Base-by-base conservation (phyloP, 2,329 filamentous ascomycete genomes). In the Aspergillus aculeatus region DNA sequence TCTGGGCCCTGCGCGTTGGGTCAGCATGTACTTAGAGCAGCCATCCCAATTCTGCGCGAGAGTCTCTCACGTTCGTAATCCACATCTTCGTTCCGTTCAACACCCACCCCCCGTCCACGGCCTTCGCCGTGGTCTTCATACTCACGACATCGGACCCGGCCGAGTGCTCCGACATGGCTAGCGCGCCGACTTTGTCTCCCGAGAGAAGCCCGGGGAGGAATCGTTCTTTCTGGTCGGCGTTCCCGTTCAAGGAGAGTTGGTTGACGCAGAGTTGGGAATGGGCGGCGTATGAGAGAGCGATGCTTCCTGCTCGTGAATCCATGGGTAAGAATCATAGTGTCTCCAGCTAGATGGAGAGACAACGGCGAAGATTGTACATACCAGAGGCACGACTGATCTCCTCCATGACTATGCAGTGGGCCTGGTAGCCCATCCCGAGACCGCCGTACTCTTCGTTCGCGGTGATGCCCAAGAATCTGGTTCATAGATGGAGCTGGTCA, bases 261-360 rank as follows among this genome's bases (percentile, higher is more conserved):
- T 99, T 99, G 61, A 98, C 89, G 78, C 95, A 98, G 54, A 99
- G 84, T 77, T 99, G 95, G 31, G 90, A 95, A 78, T 99, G 95
- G 7, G 95, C 95, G 2, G 94, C 94, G 75, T 98, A 99, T 67
- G 91, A 96, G 50, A 99, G 84, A 0, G 87, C 94, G 31, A 77
- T 76, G 62, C 76, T 78, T 58, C 76, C 76, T 78, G 53, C 29
- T 4, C 35, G 38, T 14, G 5, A 5, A 5, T 11, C 14, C 23
- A 21, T 23, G 11, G 35, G 26, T 54, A 3, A 54, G 26, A 9
- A 5, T 12, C 5, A 26, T 7, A 7, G 7, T 7, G 26, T 26
- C 9, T 35, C 23, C n/a, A 16, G 12, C 2, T 6, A 16, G 9
- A 12, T 4, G 21, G 12, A 50, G 7, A 2, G 14, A n/a, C 4